Evolutionary conservation across 2,329 filamentous ascomycete species (phyloP).

Genomic region (Reticulascus tulasneorum): DNA sequence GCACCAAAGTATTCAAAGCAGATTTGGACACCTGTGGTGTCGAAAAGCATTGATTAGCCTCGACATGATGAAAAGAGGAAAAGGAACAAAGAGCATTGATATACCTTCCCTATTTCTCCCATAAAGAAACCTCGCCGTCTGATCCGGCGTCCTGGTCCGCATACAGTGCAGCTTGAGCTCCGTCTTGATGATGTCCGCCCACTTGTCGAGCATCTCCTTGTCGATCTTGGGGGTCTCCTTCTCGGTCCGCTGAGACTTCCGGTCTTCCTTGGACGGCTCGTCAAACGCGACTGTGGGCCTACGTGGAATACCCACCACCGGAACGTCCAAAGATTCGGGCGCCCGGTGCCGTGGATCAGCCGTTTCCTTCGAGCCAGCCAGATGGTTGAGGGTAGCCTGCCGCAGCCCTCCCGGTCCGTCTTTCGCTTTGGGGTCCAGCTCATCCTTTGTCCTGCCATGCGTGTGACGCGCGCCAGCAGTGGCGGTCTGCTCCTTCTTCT

Average conservation of each 20-base stretch:
- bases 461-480: background rate
- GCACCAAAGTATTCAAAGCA: conserved; percentile 19
- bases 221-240: background rate
- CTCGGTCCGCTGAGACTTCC: background rate
- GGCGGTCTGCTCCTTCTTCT: background rate
- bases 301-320: background rate
- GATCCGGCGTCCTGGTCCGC: conserved; percentile 16
- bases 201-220: conserved; percentile 1
- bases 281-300: background rate
- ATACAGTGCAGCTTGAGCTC: conserved; percentile 19
- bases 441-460: background rate
- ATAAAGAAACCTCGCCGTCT: conserved; percentile 21
- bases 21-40: conserved; percentile 20
- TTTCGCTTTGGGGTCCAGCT: background rate
- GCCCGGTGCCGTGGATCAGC: too few relatives aligned
- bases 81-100: too few relatives aligned
- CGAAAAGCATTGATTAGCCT: background rate
- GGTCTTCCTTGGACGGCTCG: background rate
- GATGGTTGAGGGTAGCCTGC: too few relatives aligned
- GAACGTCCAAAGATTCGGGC: background rate
- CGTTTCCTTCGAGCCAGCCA: too few relatives aligned
- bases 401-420: too few relatives aligned
- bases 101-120: conserved; percentile 15
- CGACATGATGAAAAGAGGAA: too few relatives aligned
- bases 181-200: background rate